Base-by-base conservation (phyloP, 2,329 filamentous ascomycete genomes). In the Helotiales sp. region DNA sequence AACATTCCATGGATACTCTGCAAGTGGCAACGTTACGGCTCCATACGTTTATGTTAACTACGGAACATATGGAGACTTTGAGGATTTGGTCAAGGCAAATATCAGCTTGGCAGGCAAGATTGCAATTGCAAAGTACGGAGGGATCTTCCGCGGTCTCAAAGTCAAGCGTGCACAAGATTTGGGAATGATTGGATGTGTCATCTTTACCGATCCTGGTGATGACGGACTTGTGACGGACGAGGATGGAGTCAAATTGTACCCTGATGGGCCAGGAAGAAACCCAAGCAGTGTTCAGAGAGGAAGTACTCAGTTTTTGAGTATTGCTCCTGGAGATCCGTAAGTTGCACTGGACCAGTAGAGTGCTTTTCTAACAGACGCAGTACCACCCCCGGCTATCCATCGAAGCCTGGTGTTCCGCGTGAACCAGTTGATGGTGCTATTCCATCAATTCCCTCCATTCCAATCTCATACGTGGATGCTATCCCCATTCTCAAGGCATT, bases 1-100 rank as follows among this genome's bases (percentile, higher is more conserved):
- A 0, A 95, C 91, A 0, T 98, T 98, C 82, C 95, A 98, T 76
- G 96, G 95, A 62, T 98, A 97, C 79, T 97, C 93, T 3, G 93
- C 93, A 4, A 94, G 85, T 68, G 95, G 95, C 30, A 97, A 98
- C 78, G 95, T 96, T 57, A 97, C 95, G 0, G 93, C 88, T 2
- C 87, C 88, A 15, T 96, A 92, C 71, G 92, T 97, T 34, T 98
- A 91, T 75, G 93, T 92, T 77, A 97, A 97, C 79, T 97, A 96
- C 75, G 95, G 94, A 61, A 96, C 92, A 0, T 96, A 90, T 76
- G 81, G 86, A 70, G 95, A 98, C 77, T 98, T 90, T 71, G 91
- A 96, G 73, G 93, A 97, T 70, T 84, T 98, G 15, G 76, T 91
- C 50, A 85, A 87, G 45, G 90, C 92, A 43, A 93, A 93, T 71